Evolutionary conservation across 2,329 filamentous ascomycete species (phyloP), one percentile per base, ranked within the genome.

Genomic region (Exophiala mesophila): DNA sequence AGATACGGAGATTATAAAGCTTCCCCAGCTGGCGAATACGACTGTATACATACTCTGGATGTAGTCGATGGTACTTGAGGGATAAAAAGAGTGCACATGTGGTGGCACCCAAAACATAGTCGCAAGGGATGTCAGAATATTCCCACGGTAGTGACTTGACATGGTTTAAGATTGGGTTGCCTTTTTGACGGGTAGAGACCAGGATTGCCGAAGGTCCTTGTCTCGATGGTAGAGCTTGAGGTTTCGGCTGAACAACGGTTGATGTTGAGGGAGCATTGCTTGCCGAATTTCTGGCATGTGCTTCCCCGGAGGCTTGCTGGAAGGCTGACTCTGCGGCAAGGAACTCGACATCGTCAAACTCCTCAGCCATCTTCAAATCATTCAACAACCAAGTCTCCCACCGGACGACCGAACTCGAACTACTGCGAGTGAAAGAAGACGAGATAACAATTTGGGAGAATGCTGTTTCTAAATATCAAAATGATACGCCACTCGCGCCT

Each of bases 41-140:
- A 17, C 84, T 88, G 69, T 97, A 97, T 57, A 98, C 88, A 70
- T 98, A 98, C 66, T 98, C 92, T 1, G 92, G 92, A 60, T 98
- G 92, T 39, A 98, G 75, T 19, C 90, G 87, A 65, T 98, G 92
- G 65, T 98, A 98, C 65, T 97, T 98, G 41, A 98, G 76, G 35
- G 87, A 94, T 30, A 98, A 71, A 61, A 97, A 98, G 4, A 98
- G 74, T 1, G 87, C 89, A 58, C 90, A 95, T 5, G 89, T 94
- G 0, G 88, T 94, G 30, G 77, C 62, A 0, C 92, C 90, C 35
- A 97, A 72, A 6, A 90, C 83, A 63, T 94, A 98, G 67, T 98
- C 92, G 21, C 90, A 87, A 1, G 85, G 83, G n/a, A 95, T 95
- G 59, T 97, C 90, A 49, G 87, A 89, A 64, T 95, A 97, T 65